phyloP scores from a whole-genome alignment of 140 eudicot species.

The Oenanthe javanica region DNA sequence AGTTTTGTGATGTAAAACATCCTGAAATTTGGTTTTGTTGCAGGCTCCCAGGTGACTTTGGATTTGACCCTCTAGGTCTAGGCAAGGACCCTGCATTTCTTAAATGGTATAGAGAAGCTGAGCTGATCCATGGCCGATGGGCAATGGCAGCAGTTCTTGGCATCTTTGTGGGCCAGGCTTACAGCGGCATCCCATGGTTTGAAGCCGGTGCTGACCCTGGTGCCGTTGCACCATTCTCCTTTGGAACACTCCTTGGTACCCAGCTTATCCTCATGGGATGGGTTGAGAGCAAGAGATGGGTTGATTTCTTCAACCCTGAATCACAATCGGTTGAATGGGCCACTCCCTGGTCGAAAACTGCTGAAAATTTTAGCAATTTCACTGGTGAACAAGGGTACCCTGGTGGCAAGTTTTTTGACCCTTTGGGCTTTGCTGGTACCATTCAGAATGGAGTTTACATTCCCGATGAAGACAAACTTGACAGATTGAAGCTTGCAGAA shows the following conservation, averaged over 20 bases:
- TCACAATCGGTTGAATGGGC: conserved; percentile 96
- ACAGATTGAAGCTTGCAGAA: conserved; percentile 86
- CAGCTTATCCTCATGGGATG: conserved; percentile 95
- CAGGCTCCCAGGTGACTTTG: conserved; percentile 94
- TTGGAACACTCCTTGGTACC: conserved; percentile 69
- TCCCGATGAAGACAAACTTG: conserved; percentile 79
- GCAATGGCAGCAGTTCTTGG: conserved; percentile 90
- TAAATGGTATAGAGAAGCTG: conserved; percentile 97
- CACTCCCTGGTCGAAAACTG: conserved; percentile 86
- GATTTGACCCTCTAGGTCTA: conserved; percentile 91
- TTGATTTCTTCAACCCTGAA: conserved; percentile 83
- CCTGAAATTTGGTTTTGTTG: conserved; percentile 7
- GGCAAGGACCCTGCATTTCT: conserved; percentile 96
- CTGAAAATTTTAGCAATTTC: conserved; percentile 75
- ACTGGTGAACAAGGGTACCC: conserved; percentile 97
- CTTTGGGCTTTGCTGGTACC: conserved; percentile 62
- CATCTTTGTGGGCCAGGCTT: conserved; percentile 87
- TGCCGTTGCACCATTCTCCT: conserved; percentile 84
- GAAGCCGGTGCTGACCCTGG: conserved; percentile 94
- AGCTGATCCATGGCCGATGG: conserved; percentile 92
- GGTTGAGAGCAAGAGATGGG: conserved; percentile 98
- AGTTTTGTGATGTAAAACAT: background rate
- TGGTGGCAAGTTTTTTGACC: conserved; percentile 94
- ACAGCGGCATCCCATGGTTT: conserved; percentile 92
- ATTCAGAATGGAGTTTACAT: conserved; percentile 57